Evolutionary conservation across 768 basidiomycete genomes (phyloP).

Genomic region (Porpolomopsis calyptriformis): DNA sequence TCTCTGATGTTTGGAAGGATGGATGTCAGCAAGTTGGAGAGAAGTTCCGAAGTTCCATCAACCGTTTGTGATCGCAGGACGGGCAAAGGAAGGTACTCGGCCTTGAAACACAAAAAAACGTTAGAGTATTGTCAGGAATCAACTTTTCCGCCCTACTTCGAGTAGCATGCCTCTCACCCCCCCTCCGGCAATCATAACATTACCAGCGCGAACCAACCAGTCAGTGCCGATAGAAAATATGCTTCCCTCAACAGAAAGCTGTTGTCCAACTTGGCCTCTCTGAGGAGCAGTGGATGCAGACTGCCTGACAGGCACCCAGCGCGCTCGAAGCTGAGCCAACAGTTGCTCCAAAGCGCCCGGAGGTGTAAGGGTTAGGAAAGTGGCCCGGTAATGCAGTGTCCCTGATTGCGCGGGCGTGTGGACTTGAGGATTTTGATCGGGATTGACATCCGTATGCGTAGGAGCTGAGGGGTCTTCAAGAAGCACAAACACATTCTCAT

Average conservation of each 20-base stretch:
- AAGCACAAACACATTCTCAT: slow-evolving; percentile 69
- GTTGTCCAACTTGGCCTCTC: slow-evolving; percentile 43
- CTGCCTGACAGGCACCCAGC: slow-evolving; percentile 65
- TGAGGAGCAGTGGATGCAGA: slow-evolving; percentile 26
- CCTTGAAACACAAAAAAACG: slow-evolving; percentile 29
- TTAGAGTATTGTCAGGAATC: background rate
- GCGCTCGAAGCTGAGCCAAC: slow-evolving; percentile 59
- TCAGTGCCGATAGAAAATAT: slow-evolving; percentile 71
- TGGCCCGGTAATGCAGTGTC: slow-evolving; percentile 61
- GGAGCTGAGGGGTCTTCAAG: slow-evolving; percentile 71
- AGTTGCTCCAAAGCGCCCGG: slow-evolving; percentile 69
- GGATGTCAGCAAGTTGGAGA: slow-evolving; percentile 66
- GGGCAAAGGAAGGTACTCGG: slow-evolving; percentile 74
- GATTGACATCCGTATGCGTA: slow-evolving; percentile 48
- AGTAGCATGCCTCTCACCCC: slow-evolving; percentile 75
- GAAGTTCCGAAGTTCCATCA: slow-evolving; percentile 61
- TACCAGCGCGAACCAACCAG: slow-evolving; percentile 73
- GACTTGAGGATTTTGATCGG: slow-evolving; percentile 29
- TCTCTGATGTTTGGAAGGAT: slow-evolving; percentile 64
- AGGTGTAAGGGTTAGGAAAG: slow-evolving; percentile 66
- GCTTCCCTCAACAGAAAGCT: slow-evolving; percentile 62
- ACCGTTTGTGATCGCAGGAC: slow-evolving; percentile 50
- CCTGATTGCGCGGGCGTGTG: slow-evolving; percentile 34
- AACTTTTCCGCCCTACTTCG: slow-evolving; percentile 39
- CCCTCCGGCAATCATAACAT: slow-evolving; percentile 66